Evolutionary conservation across 108 stramenopile species (phyloP), one percentile per base, ranked within the genome.

Genomic region (Chaetoceros tenuissimus): DNA sequence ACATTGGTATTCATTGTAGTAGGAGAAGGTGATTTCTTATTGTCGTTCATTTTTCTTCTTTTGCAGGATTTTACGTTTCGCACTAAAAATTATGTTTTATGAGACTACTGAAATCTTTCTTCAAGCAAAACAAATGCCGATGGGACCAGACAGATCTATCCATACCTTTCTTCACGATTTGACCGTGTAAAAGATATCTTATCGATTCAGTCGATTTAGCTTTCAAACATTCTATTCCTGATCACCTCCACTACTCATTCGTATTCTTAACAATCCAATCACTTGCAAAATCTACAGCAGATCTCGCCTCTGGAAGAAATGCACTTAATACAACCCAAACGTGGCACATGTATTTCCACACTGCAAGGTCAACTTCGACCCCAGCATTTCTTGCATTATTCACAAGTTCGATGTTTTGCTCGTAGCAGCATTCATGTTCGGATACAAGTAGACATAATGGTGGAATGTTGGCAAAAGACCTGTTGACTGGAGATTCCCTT

Each of bases 341-440:
- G 58, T 85, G 87, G 53, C 87, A 89, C 80, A 78, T 79, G 55
- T 73, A 80, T 50, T 84, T 85, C 84, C 84, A 89, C 18, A 81
- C 67, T 22, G 79, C 82, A 31, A 89, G 31, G 0, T 81, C 79
- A 1, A 84, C 84, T 28, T 68, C 61, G 2, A 85, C 84, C 31
- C 76, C 73, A 13, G 71, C 60, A 1, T 62, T 49, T 40, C 76
- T 64, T 10, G 79, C 87, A 29, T 64, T 62, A 47, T 79, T 74
- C 0, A 76, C 78, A 29, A 85, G 47, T 0, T 73, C 49, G 46
- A 85, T 74, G 24, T 78, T 59, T 71, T 84, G 82, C 43, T 89
- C 87, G 51, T 81, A 85, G 3, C 78, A 77, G 29, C 77, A 78
- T 70, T 89, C 87, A 52, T 89, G 87, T 55, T 81, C 70, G 18